Percentiles rank a stretch among this genome's conserved stretches.
Conservation (phyloP, 2,329 filamentous ascomycete genomes). For the Pseudogymnoascus sp. region DNA sequence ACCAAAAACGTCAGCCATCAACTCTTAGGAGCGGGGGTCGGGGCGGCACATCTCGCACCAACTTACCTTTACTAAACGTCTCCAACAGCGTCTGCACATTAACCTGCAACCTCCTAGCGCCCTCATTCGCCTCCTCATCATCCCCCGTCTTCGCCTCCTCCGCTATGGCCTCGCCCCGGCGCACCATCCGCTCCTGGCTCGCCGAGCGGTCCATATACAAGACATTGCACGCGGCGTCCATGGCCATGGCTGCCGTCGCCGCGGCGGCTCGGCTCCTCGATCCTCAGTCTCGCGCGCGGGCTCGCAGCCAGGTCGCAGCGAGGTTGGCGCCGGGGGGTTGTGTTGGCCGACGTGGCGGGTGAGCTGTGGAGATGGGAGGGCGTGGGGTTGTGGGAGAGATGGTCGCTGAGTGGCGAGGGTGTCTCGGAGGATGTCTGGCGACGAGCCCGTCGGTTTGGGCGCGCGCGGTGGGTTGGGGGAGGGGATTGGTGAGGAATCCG, state of each 20-base stretch:
- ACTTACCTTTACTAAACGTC: slow-evolving; percentile 44
- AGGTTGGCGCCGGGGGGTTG: not conserved
- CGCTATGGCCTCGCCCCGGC: slow-evolving; percentile 25
- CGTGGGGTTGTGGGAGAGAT: not conserved
- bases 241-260: slow-evolving; percentile 23
- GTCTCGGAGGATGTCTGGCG: not conserved
- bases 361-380: not conserved
- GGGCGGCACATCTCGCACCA: slow-evolving; percentile 9
- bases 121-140: slow-evolving; percentile 5
- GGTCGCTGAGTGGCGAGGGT: not conserved
- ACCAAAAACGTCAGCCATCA: not conserved
- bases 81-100: slow-evolving; percentile 41
- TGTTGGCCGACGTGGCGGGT: not conserved
- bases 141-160: slow-evolving; percentile 19
- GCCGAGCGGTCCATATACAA: slow-evolving; percentile 36
- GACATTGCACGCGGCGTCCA: slow-evolving; percentile 36
- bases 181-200: slow-evolving; percentile 29
- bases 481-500: not conserved
- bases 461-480: not conserved
- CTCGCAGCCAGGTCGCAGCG: not conserved
- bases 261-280: not conserved
- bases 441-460: not conserved
- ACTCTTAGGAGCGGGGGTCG: not conserved
- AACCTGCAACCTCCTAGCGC: slow-evolving; percentile 9
- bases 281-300: not conserved